These are phyloP conservation scores for Amanita subjunquillea DNA, from an alignment of 768 basidiomycete species.

Conservation along the genomic window DNA sequence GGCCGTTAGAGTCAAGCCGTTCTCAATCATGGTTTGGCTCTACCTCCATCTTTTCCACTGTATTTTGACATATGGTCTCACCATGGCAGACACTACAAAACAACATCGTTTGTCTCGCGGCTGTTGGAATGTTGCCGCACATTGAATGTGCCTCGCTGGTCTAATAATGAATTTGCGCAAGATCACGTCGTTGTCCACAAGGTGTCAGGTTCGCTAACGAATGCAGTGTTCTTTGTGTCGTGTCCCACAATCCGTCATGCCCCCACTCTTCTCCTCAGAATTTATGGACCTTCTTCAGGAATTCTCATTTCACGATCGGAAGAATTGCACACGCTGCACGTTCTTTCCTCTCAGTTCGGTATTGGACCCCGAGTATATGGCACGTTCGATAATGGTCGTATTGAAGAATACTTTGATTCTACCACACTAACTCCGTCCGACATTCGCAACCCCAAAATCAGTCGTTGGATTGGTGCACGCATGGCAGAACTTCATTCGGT, in stretches of 20 bases:
- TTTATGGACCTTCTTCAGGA: constrained; percentile 85
- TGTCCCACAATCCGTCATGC: constrained; percentile 39
- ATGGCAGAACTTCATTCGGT: constrained; percentile 97
- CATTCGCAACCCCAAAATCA: constrained; percentile 65
- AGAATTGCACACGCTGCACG: constrained; percentile 83
- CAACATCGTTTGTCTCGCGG: constrained; percentile 39
- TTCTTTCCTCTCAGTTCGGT: constrained; percentile 78
- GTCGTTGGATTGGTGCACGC: constrained; percentile 81
- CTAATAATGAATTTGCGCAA: constrained; percentile 31
- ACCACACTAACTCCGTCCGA: constrained; percentile 69
- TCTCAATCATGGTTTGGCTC: constrained; percentile 19
- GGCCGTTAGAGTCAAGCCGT: constrained; percentile 1
- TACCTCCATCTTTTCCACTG: constrained; percentile 6
- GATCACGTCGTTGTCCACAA: constrained; percentile 55
- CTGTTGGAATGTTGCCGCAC: constrained; percentile 45
- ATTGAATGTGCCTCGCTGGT: constrained; percentile 55
- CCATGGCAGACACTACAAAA: constrained; percentile 52
- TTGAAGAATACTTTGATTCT: constrained; percentile 94
- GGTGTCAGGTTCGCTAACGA: constrained; percentile 88
- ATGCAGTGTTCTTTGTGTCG: constrained; percentile 94
- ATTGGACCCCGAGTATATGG: constrained; percentile 91
- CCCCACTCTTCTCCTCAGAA: constrained; percentile 73
- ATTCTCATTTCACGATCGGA: constrained; percentile 79
- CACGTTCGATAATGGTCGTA: constrained; percentile 89
- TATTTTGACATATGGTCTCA: constrained; percentile 9